A percentile compares a stretch with the other conserved stretches of the same genome.
phyloP scores from a whole-genome alignment of 2,329 filamentous ascomycete genomes.

The Colletotrichum navitas region DNA sequence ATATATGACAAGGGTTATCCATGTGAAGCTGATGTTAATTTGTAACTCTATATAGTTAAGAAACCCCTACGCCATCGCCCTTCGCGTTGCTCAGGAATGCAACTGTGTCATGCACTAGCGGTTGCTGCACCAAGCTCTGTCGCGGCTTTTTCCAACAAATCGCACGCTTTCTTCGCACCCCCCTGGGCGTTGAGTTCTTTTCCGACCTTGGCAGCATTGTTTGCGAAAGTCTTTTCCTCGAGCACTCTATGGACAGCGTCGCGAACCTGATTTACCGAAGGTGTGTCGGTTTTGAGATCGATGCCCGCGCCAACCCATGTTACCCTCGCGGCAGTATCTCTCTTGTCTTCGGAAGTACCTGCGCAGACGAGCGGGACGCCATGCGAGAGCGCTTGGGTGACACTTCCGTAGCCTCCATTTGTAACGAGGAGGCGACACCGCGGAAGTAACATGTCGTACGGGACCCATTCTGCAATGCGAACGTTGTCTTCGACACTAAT shows the following conservation, averaged over 20 bases:
- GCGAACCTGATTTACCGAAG: slow-evolving; percentile 46
- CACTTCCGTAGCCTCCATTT: slow-evolving; percentile 54
- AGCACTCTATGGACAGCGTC: slow-evolving; percentile 47
- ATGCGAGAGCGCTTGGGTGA: slow-evolving; percentile 53
- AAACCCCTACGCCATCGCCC: neutral
- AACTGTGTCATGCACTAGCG: neutral
- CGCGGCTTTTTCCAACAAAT: slow-evolving; percentile 47
- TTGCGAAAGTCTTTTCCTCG: slow-evolving; percentile 43
- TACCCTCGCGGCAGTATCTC: slow-evolving; percentile 52
- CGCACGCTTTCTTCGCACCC: slow-evolving; percentile 46
- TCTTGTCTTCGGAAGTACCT: slow-evolving; percentile 54
- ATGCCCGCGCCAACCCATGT: slow-evolving; percentile 51
- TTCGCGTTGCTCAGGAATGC: no score
- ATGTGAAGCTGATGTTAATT: neutral
- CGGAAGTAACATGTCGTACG: slow-evolving; percentile 53
- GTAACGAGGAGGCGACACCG: slow-evolving; percentile 52
- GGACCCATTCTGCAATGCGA: slow-evolving; percentile 51
- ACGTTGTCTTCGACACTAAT: slow-evolving; percentile 47
- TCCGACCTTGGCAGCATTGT: slow-evolving; percentile 45
- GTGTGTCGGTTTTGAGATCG: slow-evolving; percentile 53
- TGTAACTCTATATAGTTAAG: neutral
- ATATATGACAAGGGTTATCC: neutral
- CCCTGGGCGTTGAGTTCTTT: slow-evolving; percentile 48
- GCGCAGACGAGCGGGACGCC: slow-evolving; percentile 53
- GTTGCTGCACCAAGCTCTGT: neutral